Conservation (phyloP, 2,329 filamentous ascomycete species). For the Diaporthe caulivora region DNA sequence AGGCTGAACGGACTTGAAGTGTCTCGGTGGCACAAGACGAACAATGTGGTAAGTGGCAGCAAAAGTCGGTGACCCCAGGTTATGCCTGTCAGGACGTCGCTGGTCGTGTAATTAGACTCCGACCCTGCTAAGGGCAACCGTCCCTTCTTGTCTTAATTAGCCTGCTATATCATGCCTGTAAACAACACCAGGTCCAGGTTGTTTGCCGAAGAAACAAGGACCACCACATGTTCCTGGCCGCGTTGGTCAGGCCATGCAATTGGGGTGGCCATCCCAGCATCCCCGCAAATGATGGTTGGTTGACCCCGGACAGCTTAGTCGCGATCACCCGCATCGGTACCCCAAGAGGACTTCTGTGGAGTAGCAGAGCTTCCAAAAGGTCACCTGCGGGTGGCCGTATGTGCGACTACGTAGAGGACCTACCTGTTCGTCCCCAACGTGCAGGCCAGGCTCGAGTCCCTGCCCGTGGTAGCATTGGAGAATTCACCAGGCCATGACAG, state of each 20-base stretch:
- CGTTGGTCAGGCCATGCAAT: constrained; percentile 13
- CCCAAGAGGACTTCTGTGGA: constrained; percentile 11
- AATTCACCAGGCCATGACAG: constrained; percentile 23
- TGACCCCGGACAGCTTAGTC: constrained; percentile 25
- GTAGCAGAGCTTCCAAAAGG: constrained; percentile 23
- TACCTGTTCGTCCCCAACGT: constrained; percentile 21
- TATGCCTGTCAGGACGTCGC: neutral
- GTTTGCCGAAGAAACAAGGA: constrained; percentile 13
- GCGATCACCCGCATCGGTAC: constrained; percentile 14
- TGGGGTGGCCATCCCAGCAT: constrained; percentile 21
- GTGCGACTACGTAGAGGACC: neutral
- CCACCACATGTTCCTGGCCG: constrained; percentile 30
- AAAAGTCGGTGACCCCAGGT: neutral
- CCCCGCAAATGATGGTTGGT: constrained; percentile 21
- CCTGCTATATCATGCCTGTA: constrained; percentile 3
- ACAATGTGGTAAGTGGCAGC: neutral
- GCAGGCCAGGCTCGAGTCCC: constrained; percentile 22
- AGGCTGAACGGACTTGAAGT: neutral
- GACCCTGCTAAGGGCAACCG: neutral
- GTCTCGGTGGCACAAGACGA: neutral
- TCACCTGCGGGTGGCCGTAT: constrained; percentile 20
- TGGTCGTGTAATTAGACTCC: neutral
- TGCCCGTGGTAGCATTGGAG: constrained; percentile 28
- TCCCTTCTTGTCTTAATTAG: constrained; percentile 11
- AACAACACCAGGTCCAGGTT: constrained; percentile 14